Percentiles rank a stretch among this genome's conserved stretches.
Conservation (phyloP, 2,329 filamentous ascomycete species). For the Blastomyces emzantsi region DNA sequence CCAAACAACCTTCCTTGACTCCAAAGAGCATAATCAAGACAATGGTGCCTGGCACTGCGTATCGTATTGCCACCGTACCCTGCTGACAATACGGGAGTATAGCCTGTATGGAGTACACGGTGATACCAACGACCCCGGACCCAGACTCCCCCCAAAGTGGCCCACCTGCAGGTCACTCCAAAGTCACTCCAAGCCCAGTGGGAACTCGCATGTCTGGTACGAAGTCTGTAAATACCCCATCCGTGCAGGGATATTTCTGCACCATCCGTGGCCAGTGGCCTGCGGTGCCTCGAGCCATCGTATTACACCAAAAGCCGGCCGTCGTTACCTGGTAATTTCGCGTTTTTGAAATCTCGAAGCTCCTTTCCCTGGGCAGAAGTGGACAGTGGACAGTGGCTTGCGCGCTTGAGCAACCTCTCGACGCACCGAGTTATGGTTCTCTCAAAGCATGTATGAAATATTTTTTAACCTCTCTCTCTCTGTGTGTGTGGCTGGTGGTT, state of each 20-base stretch:
- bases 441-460: neutral
- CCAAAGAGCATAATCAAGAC: neutral
- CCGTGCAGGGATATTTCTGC: neutral
- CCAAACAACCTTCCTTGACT: neutral
- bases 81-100: too few species aligned
- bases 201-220: neutral
- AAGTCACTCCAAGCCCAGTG: too few species aligned
- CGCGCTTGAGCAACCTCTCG: too few species aligned
- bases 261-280: neutral
- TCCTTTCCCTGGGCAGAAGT: too few species aligned
- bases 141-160: too few species aligned
- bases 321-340: constrained; percentile 6
- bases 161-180: neutral
- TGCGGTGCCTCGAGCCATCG: neutral
- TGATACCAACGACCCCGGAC: too few species aligned
- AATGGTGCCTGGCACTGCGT: neutral
- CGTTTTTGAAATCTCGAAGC: neutral
- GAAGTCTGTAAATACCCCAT: neutral
- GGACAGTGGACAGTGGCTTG: too few species aligned
- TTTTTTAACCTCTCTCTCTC: too few species aligned
- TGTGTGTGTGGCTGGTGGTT: too few species aligned
- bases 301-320: neutral
- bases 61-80: neutral
- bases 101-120: too few species aligned
- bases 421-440: too few species aligned